Evolutionary conservation across 1,139 yeast genomes (phyloP).

Genomic region (Suhomyces taliae): DNA sequence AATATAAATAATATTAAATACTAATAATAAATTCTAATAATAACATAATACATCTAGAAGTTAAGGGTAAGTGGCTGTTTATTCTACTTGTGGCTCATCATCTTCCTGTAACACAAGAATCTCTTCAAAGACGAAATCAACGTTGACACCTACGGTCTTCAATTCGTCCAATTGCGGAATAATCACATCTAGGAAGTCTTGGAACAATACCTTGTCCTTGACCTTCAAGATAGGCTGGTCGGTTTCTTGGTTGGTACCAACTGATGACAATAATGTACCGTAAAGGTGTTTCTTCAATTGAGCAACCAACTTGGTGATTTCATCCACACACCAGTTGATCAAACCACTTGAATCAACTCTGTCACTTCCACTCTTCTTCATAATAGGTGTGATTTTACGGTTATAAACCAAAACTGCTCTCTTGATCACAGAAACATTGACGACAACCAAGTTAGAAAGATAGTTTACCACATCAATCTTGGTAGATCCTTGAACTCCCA

Average conservation of each 20-base stretch:
- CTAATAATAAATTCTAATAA: no score
- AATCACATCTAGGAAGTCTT: slow-evolving; percentile 53
- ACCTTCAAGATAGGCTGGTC: slow-evolving; percentile 28
- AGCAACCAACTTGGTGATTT: slow-evolving; percentile 59
- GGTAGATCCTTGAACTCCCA: slow-evolving; percentile 47
- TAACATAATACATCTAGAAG: no score
- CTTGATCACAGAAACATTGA: slow-evolving; percentile 40
- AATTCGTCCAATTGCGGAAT: slow-evolving; percentile 61
- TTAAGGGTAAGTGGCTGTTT: no score
- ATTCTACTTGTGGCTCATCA: neutral
- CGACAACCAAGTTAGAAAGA: slow-evolving; percentile 43
- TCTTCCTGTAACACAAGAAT: slow-evolving; percentile 13
- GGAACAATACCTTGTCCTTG: slow-evolving; percentile 31
- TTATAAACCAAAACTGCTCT: slow-evolving; percentile 38
- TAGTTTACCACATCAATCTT: slow-evolving; percentile 47
- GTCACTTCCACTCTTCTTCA: slow-evolving; percentile 25
- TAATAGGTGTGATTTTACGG: slow-evolving; percentile 34
- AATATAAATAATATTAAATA: no score
- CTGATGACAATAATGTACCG: slow-evolving; percentile 52
- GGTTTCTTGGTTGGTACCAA: slow-evolving; percentile 25
- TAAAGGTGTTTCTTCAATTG: slow-evolving; percentile 67
- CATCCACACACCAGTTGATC: slow-evolving; percentile 68
- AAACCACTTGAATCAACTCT: slow-evolving; percentile 45
- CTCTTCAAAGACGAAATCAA: slow-evolving; percentile 58
- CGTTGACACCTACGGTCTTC: slow-evolving; percentile 68